Evolutionary conservation across 495 filamentous ascomycete species (phyloP).

Genomic region (Penicillium manginii): DNA sequence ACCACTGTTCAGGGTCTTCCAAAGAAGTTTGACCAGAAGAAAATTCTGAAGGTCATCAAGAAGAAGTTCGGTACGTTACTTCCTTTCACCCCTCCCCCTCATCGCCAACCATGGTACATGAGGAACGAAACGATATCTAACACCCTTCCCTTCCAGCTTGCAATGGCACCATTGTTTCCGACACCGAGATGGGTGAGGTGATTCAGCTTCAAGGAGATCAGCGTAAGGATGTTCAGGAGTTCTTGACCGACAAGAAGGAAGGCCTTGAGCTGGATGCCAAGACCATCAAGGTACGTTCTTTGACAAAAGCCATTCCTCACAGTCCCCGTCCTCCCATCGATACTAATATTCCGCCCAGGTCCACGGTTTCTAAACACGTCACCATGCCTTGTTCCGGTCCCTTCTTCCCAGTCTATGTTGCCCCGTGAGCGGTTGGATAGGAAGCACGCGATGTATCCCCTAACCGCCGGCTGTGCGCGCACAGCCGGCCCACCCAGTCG

Average conservation of each 20-base stretch:
- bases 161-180: slow-evolving; percentile 99
- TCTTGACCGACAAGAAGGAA: slow-evolving; percentile 92
- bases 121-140: background rate
- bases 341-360: slow-evolving; percentile 40
- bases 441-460: slow-evolving; percentile 34
- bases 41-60: slow-evolving; percentile 99
- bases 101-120: background rate
- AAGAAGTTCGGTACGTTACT: slow-evolving; percentile 91
- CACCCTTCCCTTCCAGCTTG: slow-evolving; percentile 65
- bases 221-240: slow-evolving; percentile 97
- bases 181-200: slow-evolving; percentile 98
- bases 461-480: slow-evolving; percentile 30
- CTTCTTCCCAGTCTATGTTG: slow-evolving; percentile 46
- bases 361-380: slow-evolving; percentile 59
- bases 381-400: slow-evolving; percentile 49
- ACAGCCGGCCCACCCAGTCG: slow-evolving; percentile 26
- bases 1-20: slow-evolving; percentile 98
- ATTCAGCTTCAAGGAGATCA: slow-evolving; percentile 99
- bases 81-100: slow-evolving; percentile 3
- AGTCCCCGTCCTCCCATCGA: background rate
- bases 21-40: slow-evolving; percentile 98
- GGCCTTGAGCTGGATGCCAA: slow-evolving; percentile 90
- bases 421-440: slow-evolving; percentile 44
- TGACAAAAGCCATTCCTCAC: background rate
- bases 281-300: slow-evolving; percentile 85